Evolutionary conservation across 495 filamentous ascomycete genomes (phyloP).

Genomic region (Sordaria brevicollis): DNA sequence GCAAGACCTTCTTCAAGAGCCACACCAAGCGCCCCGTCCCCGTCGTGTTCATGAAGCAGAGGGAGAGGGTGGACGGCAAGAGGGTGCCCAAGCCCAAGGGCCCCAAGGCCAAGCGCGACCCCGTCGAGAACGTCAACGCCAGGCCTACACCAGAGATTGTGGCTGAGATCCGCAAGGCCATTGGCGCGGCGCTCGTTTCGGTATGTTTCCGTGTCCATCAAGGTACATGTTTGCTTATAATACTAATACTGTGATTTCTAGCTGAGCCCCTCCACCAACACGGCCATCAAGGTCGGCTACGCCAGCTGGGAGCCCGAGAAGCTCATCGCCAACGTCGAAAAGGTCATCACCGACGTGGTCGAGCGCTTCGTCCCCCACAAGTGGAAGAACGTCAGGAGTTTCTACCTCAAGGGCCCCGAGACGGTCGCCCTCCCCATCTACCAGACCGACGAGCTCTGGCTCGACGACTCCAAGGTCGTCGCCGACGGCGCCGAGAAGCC

Average conservation of each 20-base stretch:
- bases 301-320: conserved; percentile 63
- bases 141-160: conserved; percentile 46
- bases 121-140: conserved; percentile 25
- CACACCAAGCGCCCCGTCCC: conserved; percentile 79
- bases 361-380: conserved; percentile 71
- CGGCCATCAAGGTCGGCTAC: conserved; percentile 54
- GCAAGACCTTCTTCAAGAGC: conserved; percentile 76
- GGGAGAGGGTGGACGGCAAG: conserved; percentile 59
- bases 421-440: conserved; percentile 85
- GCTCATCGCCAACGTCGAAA: conserved; percentile 67
- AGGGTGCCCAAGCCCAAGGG: conserved; percentile 42
- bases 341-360: conserved; percentile 55
- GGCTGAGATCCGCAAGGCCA: conserved; percentile 58
- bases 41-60: conserved; percentile 54
- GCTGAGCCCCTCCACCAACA: conserved; percentile 23
- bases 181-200: conserved; percentile 65
- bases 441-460: conserved; percentile 84
- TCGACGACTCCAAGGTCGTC: conserved; percentile 69
- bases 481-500: conserved; percentile 43
- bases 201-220: conserved; percentile 46
- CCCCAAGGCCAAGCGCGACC: conserved; percentile 30
- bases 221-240: neutral
- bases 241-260: neutral
- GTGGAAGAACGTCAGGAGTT: conserved; percentile 70
- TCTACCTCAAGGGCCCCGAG: conserved; percentile 82